These are phyloP conservation scores for Wickerhamiella cacticola DNA, from an alignment of 805 yeast species.

Conservation along the genomic window DNA sequence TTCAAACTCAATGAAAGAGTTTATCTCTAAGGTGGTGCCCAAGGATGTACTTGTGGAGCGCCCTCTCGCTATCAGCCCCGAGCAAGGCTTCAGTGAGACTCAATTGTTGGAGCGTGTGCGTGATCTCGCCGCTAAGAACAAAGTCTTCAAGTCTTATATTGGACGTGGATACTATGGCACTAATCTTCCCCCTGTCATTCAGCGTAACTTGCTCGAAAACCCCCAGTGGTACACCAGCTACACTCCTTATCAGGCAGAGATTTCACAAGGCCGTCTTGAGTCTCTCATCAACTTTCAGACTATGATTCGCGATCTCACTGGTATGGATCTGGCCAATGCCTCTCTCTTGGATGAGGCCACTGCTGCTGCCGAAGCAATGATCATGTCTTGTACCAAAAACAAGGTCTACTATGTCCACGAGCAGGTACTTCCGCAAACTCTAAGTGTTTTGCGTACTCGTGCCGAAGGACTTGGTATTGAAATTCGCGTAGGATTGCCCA, in stretches of 20 bases:
- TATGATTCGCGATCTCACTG: slow-evolving; percentile 79
- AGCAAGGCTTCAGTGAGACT: slow-evolving; percentile 65
- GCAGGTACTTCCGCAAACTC: slow-evolving; percentile 74
- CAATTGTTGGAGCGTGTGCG: slow-evolving; percentile 62
- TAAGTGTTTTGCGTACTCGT: slow-evolving; percentile 65
- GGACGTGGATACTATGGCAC: slow-evolving; percentile 96
- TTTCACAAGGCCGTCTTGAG: slow-evolving; percentile 92
- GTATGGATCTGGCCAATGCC: slow-evolving; percentile 88
- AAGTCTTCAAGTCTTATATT: slow-evolving; percentile 59
- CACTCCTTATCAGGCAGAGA: slow-evolving; percentile 97
- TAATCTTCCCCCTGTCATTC: slow-evolving; percentile 77
- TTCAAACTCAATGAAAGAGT: slow-evolving; percentile 52
- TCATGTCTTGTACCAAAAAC: slow-evolving; percentile 63
- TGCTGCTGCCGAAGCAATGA: slow-evolving; percentile 96
- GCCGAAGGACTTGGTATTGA: slow-evolving; percentile 64
- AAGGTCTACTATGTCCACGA: slow-evolving; percentile 68
- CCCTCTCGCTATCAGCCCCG: slow-evolving; percentile 53
- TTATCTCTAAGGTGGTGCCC: slow-evolving; percentile 67
- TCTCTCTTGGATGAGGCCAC: slow-evolving; percentile 93
- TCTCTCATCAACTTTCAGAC: slow-evolving; percentile 86
- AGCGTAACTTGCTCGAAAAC: slow-evolving; percentile 78
- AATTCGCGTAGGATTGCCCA: slow-evolving; percentile 38
- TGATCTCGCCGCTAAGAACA: slow-evolving; percentile 63
- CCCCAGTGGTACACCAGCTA: slow-evolving; percentile 99
- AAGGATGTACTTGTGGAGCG: slow-evolving; percentile 58